Conservation (phyloP, 1,284 basidiomycete genomes). For the Boletus sp. region DNA sequence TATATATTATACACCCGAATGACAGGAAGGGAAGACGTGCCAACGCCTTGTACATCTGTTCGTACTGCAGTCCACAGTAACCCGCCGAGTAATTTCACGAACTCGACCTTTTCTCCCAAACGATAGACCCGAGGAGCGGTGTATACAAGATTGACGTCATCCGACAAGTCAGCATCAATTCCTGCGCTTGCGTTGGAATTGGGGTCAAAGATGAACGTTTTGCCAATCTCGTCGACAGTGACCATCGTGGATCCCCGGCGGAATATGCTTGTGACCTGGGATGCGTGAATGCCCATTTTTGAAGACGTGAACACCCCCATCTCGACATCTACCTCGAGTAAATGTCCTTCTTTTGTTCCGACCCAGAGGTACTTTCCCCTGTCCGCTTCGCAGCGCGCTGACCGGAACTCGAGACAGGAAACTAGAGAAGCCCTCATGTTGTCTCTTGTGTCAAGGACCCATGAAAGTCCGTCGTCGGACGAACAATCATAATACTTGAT, state of each 20-base stretch:
- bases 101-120: conserved; percentile 81
- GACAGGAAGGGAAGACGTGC: conserved; percentile 61
- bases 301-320: conserved; percentile 59
- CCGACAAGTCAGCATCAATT: conserved; percentile 42
- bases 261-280: conserved; percentile 74
- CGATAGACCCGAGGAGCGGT: conserved; percentile 67
- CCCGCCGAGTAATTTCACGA: conserved; percentile 71
- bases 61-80: conserved; percentile 82
- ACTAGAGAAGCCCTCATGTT: conserved; percentile 71
- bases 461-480: conserved; percentile 50
- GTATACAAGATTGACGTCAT: conserved; percentile 43
- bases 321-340: conserved; percentile 79
- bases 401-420: conserved; percentile 77
- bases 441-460: conserved; percentile 64
- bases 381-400: conserved; percentile 44
- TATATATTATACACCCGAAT: conserved; percentile 81
- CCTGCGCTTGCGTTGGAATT: conserved; percentile 29
- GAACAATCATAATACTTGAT: conserved; percentile 69
- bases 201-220: conserved; percentile 73
- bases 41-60: conserved; percentile 48
- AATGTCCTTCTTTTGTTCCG: conserved; percentile 86
- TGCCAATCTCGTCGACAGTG: conserved; percentile 83
- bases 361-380: conserved; percentile 70
- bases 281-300: conserved; percentile 65
- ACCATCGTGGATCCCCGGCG: conserved; percentile 71